phyloP scores from a whole-genome alignment of 768 basidiomycete species.

The Lentinula boryana region DNA sequence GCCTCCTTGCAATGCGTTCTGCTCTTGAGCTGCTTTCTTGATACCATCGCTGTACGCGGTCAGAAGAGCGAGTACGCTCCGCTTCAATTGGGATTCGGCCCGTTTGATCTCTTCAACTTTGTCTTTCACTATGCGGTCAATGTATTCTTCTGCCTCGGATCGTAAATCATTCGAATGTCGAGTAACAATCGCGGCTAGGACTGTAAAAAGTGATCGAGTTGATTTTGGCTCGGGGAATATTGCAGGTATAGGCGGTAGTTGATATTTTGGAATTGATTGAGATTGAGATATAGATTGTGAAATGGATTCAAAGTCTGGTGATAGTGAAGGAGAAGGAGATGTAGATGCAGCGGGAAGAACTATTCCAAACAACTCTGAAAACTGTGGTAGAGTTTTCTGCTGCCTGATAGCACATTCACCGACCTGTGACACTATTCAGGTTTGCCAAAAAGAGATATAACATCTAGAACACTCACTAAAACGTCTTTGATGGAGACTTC shows the following conservation, averaged over 20 bases:
- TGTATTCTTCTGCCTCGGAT: slow-evolving; percentile 34
- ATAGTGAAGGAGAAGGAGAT: background rate
- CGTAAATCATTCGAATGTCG: slow-evolving; percentile 32
- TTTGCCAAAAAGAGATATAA: background rate
- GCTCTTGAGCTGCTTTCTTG: slow-evolving; percentile 25
- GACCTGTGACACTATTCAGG: background rate
- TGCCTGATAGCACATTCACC: background rate
- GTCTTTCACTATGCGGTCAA: slow-evolving; percentile 29
- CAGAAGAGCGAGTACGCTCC: slow-evolving; percentile 41
- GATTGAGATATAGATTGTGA: background rate
- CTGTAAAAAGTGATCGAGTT: slow-evolving; percentile 40
- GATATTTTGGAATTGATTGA: slow-evolving; percentile 6
- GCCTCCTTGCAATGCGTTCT: slow-evolving; percentile 1
- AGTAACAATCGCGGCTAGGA: slow-evolving; percentile 35
- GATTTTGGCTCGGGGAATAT: slow-evolving; percentile 48
- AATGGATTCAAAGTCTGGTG: background rate
- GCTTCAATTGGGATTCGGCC: slow-evolving; percentile 31
- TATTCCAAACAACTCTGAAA: slow-evolving; percentile 5
- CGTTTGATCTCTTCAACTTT: slow-evolving; percentile 34
- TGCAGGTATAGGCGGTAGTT: slow-evolving; percentile 32
- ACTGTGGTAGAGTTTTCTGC: background rate
- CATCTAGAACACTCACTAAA: slow-evolving; percentile 31
- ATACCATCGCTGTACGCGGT: slow-evolving; percentile 30
- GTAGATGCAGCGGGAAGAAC: background rate
- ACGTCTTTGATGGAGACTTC: slow-evolving; percentile 36